Conservation (phyloP, 208 protist genomes). For the Leishmania arabica region DNA sequence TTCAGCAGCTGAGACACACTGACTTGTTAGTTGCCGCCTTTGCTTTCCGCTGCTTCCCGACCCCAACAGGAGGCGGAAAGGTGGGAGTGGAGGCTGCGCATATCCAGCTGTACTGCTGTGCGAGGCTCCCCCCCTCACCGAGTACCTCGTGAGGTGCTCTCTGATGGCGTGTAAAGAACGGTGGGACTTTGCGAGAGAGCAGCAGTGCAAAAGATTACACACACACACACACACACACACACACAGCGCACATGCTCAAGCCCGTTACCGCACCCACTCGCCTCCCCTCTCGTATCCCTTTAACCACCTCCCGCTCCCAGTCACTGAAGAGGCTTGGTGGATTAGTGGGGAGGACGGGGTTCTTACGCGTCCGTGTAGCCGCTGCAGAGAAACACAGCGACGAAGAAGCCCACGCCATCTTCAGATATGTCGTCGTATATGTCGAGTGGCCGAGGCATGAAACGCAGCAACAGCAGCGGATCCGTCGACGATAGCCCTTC, state of each 20-base stretch:
- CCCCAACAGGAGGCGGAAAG: slow-evolving; percentile 4
- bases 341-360: not conserved
- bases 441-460: slow-evolving; percentile 38
- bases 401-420: slow-evolving; percentile 71
- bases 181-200: not conserved
- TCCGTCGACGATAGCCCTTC: not conserved
- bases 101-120: not conserved
- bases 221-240: not conserved
- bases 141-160: not conserved
- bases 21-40: not conserved
- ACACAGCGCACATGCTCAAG: not conserved
- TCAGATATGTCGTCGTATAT: slow-evolving; percentile 15
- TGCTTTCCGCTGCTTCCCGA: not conserved
- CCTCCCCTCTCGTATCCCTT: not conserved
- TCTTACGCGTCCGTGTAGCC: slow-evolving; percentile 7
- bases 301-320: not conserved
- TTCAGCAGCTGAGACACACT: not conserved
- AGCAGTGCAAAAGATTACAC: not conserved
- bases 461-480: slow-evolving; percentile 52
- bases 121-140: not conserved
- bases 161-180: not conserved
- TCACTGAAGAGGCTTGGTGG: not conserved
- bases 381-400: slow-evolving; percentile 51
- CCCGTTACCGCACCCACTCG: not conserved
- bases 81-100: not conserved